phyloP scores from a whole-genome alignment of 306 rosid genomes.

The Casuarina equisetifolia region DNA sequence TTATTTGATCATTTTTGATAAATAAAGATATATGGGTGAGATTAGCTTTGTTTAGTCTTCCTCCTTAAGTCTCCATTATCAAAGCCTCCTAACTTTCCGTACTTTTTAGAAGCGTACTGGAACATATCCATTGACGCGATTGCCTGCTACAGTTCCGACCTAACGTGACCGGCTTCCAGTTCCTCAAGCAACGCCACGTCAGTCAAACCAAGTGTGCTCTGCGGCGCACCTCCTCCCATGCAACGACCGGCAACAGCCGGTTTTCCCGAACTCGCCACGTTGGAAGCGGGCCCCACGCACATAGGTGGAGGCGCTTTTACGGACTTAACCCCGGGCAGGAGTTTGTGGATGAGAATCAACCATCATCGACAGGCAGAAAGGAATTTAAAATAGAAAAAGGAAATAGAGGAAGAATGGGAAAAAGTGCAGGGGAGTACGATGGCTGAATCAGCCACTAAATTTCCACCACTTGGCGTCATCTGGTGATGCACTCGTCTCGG shows the following conservation, averaged over 20 bases:
- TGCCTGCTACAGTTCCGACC: background rate
- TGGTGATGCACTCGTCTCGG: background rate
- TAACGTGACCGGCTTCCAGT: background rate
- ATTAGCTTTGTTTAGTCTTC: no score
- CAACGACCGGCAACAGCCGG: conserved; percentile 36
- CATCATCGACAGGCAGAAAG: background rate
- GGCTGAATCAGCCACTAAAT: conserved; percentile 38
- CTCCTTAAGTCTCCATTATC: no score
- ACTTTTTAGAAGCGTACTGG: no score
- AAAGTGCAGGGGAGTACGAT: conserved; percentile 55
- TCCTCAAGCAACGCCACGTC: background rate
- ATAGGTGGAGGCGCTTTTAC: conserved; percentile 68
- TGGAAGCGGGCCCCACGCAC: conserved; percentile 34
- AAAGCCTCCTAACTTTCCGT: no score
- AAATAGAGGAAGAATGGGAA: conserved; percentile 15
- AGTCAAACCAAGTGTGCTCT: background rate
- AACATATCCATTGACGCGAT: background rate
- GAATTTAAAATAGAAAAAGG: conserved; percentile 1
- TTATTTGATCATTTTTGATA: no score
- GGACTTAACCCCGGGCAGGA: conserved; percentile 31
- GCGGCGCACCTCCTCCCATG: no score
- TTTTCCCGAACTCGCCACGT: conserved; percentile 32
- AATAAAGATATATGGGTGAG: no score
- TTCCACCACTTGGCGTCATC: conserved; percentile 45
- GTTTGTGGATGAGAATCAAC: conserved; percentile 76